Conservation (phyloP, 805 yeast genomes). For the Metschnikowia borealis region DNA sequence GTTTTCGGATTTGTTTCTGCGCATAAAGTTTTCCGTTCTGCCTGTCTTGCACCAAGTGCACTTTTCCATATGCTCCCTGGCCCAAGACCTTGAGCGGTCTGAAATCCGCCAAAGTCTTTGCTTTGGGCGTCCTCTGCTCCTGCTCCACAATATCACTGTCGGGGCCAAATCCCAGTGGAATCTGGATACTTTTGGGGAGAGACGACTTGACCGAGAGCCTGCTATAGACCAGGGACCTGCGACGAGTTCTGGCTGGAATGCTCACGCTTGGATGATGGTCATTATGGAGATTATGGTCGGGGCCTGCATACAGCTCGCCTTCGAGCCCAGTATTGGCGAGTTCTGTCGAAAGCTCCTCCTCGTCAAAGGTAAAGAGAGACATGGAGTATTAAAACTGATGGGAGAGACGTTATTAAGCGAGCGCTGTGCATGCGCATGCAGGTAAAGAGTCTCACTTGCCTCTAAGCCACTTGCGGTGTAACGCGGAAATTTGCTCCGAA, state of each 20-base stretch:
- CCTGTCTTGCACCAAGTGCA: conserved; percentile 35
- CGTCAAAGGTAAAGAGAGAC: conserved; percentile 18
- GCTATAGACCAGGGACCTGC: conserved; percentile 18
- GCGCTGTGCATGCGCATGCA: neutral
- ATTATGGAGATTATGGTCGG: neutral
- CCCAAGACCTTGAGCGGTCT: conserved; percentile 43
- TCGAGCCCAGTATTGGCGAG: conserved; percentile 10
- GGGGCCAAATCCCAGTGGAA: conserved; percentile 16
- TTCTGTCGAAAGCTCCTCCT: conserved; percentile 15
- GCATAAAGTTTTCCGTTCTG: conserved; percentile 39
- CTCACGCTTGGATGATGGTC: neutral
- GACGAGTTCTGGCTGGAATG: conserved; percentile 2
- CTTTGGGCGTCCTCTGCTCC: neutral
- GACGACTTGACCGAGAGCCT: conserved; percentile 18
- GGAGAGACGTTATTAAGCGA: neutral
- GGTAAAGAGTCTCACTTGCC: neutral
- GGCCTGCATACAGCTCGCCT: neutral
- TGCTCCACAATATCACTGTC: neutral
- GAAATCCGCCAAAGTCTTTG: conserved; percentile 34
- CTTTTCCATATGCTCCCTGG: conserved; percentile 43
- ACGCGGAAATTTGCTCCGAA: too few relatives aligned
- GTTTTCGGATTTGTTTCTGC: conserved; percentile 41
- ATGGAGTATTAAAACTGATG: neutral
- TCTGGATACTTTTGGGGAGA: conserved; percentile 12
- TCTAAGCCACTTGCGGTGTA: neutral